Percentiles rank a stretch among this genome's conserved stretches.
Evolutionary conservation across 176 grass and related monocot species (phyloP).

Genomic region (Typha latifolia): DNA sequence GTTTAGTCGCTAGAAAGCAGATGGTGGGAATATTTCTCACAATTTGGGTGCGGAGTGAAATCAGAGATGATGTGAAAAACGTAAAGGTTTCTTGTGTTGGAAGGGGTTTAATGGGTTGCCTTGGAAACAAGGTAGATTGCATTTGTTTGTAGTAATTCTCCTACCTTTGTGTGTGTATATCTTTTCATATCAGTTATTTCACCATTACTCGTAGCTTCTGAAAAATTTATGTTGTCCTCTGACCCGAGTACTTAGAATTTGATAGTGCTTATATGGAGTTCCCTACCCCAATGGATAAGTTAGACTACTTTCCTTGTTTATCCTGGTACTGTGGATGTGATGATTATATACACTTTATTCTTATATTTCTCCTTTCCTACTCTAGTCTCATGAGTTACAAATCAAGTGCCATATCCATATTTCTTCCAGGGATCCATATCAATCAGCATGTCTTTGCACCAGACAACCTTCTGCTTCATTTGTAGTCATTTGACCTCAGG

Average conservation of each 20-base stretch:
- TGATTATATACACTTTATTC: neutral
- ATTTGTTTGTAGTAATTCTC: neutral
- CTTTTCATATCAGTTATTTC: neutral
- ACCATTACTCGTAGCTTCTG: neutral
- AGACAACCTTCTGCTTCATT: slow-evolving; percentile 95
- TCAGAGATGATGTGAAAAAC: slow-evolving; percentile 81
- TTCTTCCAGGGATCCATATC: slow-evolving; percentile 77
- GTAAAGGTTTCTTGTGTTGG: slow-evolving; percentile 96
- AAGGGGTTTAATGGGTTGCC: slow-evolving; percentile 92
- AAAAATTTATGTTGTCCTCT: neutral
- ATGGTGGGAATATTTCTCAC: slow-evolving; percentile 97
- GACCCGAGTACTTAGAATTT: no score
- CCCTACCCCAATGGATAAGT: no score
- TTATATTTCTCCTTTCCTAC: slow-evolving; percentile 5
- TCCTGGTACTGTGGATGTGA: neutral
- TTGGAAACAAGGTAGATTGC: slow-evolving; percentile 74
- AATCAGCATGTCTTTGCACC: slow-evolving; percentile 87
- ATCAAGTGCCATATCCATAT: no score
- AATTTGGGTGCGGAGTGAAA: slow-evolving; percentile 83
- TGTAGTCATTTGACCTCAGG: slow-evolving; percentile 95
- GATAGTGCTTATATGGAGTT: no score
- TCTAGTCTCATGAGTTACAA: no score
- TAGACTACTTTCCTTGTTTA: neutral
- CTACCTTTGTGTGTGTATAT: neutral
- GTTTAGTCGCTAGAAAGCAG: slow-evolving; percentile 89